Evolutionary conservation across 345 rosid genomes (phyloP).

Genomic region (Dipteronia dyeriana): DNA sequence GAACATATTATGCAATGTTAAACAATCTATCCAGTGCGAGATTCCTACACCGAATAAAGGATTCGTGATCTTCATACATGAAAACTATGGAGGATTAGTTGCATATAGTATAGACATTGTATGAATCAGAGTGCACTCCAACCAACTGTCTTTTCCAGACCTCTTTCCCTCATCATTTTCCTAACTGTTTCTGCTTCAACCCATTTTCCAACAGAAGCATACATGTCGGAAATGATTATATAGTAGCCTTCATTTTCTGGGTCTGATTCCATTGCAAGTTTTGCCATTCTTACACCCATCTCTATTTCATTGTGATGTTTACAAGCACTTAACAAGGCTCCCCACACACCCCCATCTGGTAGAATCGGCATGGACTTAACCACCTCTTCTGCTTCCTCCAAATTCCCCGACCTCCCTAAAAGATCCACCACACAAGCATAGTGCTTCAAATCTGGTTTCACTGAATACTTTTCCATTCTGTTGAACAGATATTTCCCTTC

Average conservation of each 20-base stretch:
- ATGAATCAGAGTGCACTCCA: slow-evolving; percentile 42
- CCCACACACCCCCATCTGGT: slow-evolving; percentile 74
- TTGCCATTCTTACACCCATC: slow-evolving; percentile 59
- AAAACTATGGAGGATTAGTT: not conserved
- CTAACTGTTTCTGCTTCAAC: slow-evolving; percentile 53
- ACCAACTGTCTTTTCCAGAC: slow-evolving; percentile 54
- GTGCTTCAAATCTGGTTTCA: slow-evolving; percentile 64
- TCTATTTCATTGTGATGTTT: slow-evolving; percentile 49
- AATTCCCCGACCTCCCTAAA: slow-evolving; percentile 63
- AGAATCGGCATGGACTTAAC: slow-evolving; percentile 59
- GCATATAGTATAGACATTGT: slow-evolving; percentile 4
- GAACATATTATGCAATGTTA: no score
- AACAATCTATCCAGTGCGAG: no score
- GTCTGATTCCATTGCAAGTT: slow-evolving; percentile 51
- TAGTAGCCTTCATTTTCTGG: slow-evolving; percentile 67
- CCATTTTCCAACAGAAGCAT: slow-evolving; percentile 62
- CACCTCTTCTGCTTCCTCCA: slow-evolving; percentile 61
- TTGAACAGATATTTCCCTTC: slow-evolving; percentile 50
- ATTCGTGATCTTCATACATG: no score
- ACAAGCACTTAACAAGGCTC: slow-evolving; percentile 60
- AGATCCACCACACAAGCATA: slow-evolving; percentile 71
- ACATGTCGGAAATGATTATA: slow-evolving; percentile 62
- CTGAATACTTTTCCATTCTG: slow-evolving; percentile 46
- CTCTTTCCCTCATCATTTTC: slow-evolving; percentile 52
- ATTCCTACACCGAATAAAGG: no score